Evolutionary conservation across 106 monocot species (phyloP), one percentile per base, ranked within the genome.

Genomic region (Allium cepa): DNA sequence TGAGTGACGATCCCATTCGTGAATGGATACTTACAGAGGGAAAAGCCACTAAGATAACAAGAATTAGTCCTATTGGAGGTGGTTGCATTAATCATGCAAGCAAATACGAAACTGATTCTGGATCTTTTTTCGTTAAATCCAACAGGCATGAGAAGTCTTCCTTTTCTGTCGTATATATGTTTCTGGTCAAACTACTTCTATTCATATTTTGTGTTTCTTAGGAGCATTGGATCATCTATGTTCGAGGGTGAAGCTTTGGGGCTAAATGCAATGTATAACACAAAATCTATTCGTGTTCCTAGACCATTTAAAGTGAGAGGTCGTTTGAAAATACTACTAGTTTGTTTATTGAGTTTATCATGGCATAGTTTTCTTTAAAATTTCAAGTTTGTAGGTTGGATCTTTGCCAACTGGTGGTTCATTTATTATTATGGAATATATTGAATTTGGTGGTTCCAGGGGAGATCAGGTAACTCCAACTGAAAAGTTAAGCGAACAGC

Each of bases 1-100:
- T 80, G 73, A 71, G 82, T 52, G 69, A 80, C 47, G 96, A 97
- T 60, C 96, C 92, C 12, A 78, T 97, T 63, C 81, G 78, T 11
- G 80, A 87, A 57, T 97, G 96, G 96, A 97, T 97, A 72, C 82
- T 92, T 36, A 92, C 80, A 1, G 88, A 92, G 81, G 96, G 96
- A 36, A 92, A 84, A 73, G 91, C 92, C 49, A 86, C 81, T 3
- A 7, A 82, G 9, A 92, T 97, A 62, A 87, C 73, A 16, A 73
- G 84, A 57, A 88, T 87, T 22, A 76, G 76, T 72, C 60, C 92
- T 10, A 73, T 97, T 59, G 92, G 96, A 0, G 96, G 96, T 62
- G 96, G 96, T 17, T 97, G 96, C 72, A 92, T 97, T 63, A 97
- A 88, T 74, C 51, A 73, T 70, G 92, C 96, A 17, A 83, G 74